Evolutionary conservation across 2,329 filamentous ascomycete species (phyloP), one percentile per base, ranked within the genome.

Genomic region (Colletotrichum incanum): DNA sequence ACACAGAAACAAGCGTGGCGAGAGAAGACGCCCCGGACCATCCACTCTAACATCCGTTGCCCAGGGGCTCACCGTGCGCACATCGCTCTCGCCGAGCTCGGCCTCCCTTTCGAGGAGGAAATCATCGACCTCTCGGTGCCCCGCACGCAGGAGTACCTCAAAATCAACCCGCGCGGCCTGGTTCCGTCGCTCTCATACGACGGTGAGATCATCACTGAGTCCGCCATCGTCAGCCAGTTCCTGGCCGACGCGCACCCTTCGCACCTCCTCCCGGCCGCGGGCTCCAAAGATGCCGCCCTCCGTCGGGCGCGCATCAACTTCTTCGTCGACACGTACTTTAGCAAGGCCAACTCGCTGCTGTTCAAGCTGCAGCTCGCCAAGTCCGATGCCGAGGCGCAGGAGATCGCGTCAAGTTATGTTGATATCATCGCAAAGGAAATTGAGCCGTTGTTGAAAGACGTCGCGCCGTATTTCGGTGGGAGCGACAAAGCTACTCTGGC

Each of bases 91-190:
- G 86, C 88, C 39, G 93, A 94, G 78, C 87, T 93, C 16, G 86
- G 86, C 14, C 78, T 95, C 39, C 85, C 89, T 0, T 93, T 90
- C 76, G 90, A 93, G 69, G 91, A 94, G 75, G 90, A 93, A 72
- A 89, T 90, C 69, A 93, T 97, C 76, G 92, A 96, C 79, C 86
- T 96, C 58, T 81, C 83, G 75, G 87, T 82, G 12, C 93, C 94
- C 0, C 90, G 94, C 12, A 90, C 92, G 37, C 85, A 89, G 47
- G 93, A 92, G 85, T 96, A 96, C 79, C 88, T 96, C 11, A 85
- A 91, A 63, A 84, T 96, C 79, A 95, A 96, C 84, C 93, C 93
- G 75, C 90, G 93, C 68, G 94, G 94, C 18, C 89, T 95, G 3
- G 93, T 96, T 5, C 94, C 94, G 0, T 84, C 90, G 0, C 83